Percentiles rank a stretch among this genome's conserved stretches.
Conservation (phyloP, 257 asterid species). For the Cinchona pubescens region DNA sequence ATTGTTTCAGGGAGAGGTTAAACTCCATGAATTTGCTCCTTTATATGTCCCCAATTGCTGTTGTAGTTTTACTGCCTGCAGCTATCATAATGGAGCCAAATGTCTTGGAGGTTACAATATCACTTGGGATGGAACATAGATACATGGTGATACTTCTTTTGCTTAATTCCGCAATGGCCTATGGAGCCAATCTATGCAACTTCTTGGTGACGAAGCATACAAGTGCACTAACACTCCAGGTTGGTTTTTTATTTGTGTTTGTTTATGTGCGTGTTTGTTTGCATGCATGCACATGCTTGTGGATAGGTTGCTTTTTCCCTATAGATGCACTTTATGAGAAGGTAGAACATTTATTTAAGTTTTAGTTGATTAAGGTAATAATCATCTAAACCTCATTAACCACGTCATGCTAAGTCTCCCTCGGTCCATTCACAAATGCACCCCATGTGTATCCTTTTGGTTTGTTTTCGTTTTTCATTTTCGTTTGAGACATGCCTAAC, state of each 20-base stretch:
- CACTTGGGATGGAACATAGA: conserved; percentile 57
- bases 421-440: background rate
- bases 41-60: conserved; percentile 91
- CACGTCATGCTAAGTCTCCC: background rate
- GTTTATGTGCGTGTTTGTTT: background rate
- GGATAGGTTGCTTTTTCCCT: background rate
- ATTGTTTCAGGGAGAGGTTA: conserved; percentile 76
- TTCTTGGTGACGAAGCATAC: conserved; percentile 94
- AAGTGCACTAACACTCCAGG: conserved; percentile 95
- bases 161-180: conserved; percentile 72
- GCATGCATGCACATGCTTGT: background rate
- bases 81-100: conserved; percentile 78
- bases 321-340: background rate
- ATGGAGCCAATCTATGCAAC: conserved; percentile 87
- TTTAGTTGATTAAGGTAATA: background rate
- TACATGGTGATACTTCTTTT: conserved; percentile 70
- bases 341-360: background rate
- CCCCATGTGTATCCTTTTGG: background rate
- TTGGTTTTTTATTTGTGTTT: conserved; percentile 20
- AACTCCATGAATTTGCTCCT: conserved; percentile 97
- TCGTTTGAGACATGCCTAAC: background rate
- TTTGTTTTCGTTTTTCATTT: background rate
- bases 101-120: conserved; percentile 48
- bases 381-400: background rate
- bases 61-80: conserved; percentile 74